Conservation (phyloP, 2,329 filamentous ascomycete genomes). For the Penicillium capsulatum region DNA sequence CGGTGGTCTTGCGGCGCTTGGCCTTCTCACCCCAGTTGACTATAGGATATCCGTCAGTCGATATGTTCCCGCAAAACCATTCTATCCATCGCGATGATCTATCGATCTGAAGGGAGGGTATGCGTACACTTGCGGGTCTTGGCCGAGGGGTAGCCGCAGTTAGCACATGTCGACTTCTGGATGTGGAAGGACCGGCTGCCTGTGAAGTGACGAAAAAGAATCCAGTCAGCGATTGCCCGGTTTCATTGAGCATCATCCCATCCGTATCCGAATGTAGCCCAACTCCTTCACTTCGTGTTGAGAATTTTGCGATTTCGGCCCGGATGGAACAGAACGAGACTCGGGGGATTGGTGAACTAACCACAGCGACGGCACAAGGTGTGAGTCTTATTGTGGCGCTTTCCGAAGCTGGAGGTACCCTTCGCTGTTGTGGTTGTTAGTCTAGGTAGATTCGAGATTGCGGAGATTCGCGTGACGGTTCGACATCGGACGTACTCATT, state of each 20-base stretch:
- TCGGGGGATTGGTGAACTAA: constrained; percentile 53
- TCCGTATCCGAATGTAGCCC: constrained; percentile 10
- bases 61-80: constrained; percentile 9
- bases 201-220: constrained; percentile 39
- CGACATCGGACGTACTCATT: constrained; percentile 52
- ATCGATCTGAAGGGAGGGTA: constrained; percentile 15
- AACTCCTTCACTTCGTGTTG: constrained; percentile 10
- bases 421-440: constrained; percentile 57
- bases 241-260: constrained; percentile 4
- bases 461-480: constrained; percentile 23
- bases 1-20: constrained; percentile 99
- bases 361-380: constrained; percentile 97
- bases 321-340: constrained; percentile 11
- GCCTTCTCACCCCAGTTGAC: constrained; percentile 99
- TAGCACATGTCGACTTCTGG: constrained; percentile 97
- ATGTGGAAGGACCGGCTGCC: constrained; percentile 97
- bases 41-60: constrained; percentile 43
- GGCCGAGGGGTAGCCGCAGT: constrained; percentile 94
- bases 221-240: constrained; percentile 27
- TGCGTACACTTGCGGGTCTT: constrained; percentile 97
- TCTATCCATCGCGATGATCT: constrained; percentile 7
- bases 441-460: constrained; percentile 28
- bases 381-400: constrained; percentile 98
- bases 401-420: constrained; percentile 68
- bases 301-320: constrained; percentile 18